Percentiles rank a stretch among this genome's conserved stretches.
phyloP scores from a whole-genome alignment of 139 green algal genomes.

The Tetradesmus obliquus region DNA sequence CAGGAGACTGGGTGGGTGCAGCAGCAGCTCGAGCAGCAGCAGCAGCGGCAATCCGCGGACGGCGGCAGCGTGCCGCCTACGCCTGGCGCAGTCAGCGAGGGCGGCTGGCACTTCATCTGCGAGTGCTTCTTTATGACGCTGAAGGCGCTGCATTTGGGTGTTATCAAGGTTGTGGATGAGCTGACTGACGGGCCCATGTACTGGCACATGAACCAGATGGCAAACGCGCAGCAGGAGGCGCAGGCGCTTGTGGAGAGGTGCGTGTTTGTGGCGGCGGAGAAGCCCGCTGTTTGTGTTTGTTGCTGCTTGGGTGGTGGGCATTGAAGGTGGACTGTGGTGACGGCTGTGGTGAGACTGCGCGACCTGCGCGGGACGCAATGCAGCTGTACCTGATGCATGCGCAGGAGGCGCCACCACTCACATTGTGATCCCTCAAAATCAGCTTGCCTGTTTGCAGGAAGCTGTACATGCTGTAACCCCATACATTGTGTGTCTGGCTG shows the following conservation, averaged over 20 bases:
- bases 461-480: too few species aligned
- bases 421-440: too few species aligned
- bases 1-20: constrained; percentile 62
- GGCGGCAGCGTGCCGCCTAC: neutral
- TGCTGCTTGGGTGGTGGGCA: too few species aligned
- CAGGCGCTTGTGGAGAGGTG: neutral
- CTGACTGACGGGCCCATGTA: neutral
- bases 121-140: constrained; percentile 96
- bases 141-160: constrained; percentile 86
- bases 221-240: constrained; percentile 50
- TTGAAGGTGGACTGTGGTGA: too few species aligned
- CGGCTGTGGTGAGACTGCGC: too few species aligned
- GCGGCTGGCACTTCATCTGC: constrained; percentile 94
- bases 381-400: too few species aligned
- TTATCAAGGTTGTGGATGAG: constrained; percentile 59
- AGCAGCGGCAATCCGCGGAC: neutral
- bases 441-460: too few species aligned
- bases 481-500: neutral
- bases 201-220: constrained; percentile 36
- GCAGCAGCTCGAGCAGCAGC: constrained; percentile 47
- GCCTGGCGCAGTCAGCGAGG: neutral
- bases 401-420: too few species aligned
- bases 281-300: too few species aligned
- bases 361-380: too few species aligned
- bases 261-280: neutral